Percentiles rank a stretch among this genome's conserved stretches.
phyloP scores from a whole-genome alignment of 306 rosid species.

The Senna tora region DNA sequence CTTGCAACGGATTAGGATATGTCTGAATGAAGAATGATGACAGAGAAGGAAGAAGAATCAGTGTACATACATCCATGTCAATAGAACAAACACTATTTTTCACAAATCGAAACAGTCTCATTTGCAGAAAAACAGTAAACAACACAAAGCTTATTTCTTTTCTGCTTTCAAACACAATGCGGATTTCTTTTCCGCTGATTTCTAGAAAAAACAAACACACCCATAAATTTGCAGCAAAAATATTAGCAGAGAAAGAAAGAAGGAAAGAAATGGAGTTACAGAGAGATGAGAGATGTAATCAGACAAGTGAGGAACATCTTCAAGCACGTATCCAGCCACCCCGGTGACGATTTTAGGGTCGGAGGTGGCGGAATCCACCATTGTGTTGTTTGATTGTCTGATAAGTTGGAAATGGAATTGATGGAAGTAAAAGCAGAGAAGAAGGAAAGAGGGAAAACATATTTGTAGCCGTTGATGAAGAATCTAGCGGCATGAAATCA shows the following conservation, averaged over 20 bases:
- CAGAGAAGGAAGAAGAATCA: neutral
- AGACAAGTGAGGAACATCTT: constrained; percentile 68
- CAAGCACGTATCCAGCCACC: constrained; percentile 55
- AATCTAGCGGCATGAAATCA: neutral
- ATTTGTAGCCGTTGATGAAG: constrained; percentile 22
- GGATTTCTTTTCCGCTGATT: neutral
- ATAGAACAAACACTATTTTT: neutral
- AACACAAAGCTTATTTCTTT: neutral
- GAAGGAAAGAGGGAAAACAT: neutral
- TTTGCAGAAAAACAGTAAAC: too few relatives aligned
- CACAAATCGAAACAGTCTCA: too few relatives aligned
- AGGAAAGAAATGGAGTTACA: constrained; percentile 35
- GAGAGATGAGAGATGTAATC: constrained; percentile 56
- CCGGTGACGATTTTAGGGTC: constrained; percentile 51
- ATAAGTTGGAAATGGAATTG: constrained; percentile 21
- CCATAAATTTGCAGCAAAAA: neutral
- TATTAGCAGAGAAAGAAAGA: neutral
- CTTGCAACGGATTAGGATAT: constrained; percentile 52
- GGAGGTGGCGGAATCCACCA: constrained; percentile 28
- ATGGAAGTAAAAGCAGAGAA: neutral
- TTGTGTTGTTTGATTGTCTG: neutral
- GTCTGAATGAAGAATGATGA: constrained; percentile 44
- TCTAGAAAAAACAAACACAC: constrained; percentile 6
- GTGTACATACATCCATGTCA: neutral
- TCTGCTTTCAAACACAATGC: neutral